Percentiles rank a stretch among this genome's conserved stretches.
Evolutionary conservation across 1,284 basidiomycete species (phyloP).

Genomic region (Jaminaea rosea): DNA sequence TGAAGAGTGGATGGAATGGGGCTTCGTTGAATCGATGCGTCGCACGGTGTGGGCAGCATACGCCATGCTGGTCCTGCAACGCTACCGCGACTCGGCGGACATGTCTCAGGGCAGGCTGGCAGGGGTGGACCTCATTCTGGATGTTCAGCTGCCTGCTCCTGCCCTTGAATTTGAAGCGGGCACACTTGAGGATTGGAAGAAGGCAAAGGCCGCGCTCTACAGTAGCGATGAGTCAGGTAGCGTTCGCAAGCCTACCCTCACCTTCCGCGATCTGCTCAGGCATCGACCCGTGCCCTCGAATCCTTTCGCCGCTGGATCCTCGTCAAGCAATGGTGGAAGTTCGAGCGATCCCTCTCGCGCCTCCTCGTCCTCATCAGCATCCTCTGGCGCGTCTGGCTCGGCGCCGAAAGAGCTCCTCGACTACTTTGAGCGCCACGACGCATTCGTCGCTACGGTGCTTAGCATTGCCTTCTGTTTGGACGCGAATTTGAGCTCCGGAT

Average conservation of each 20-base stretch:
- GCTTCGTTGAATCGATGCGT: slow-evolving; percentile 27
- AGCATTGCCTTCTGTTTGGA: neutral
- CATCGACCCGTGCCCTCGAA: neutral
- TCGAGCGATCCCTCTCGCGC: neutral
- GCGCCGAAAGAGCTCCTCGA: neutral
- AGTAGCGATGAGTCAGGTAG: neutral
- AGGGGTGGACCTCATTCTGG: slow-evolving; percentile 25
- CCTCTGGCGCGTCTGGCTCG: neutral
- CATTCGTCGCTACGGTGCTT: neutral
- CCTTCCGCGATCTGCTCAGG: neutral
- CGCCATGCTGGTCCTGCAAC: slow-evolving; percentile 31
- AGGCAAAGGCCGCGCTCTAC: neutral
- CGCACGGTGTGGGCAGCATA: slow-evolving; percentile 33
- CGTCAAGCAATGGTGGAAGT: neutral
- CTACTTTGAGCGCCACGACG: neutral
- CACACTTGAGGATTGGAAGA: slow-evolving; percentile 21
- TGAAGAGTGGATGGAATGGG: slow-evolving; percentile 10
- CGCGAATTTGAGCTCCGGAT: neutral
- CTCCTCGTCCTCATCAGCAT: neutral
- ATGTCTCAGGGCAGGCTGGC: slow-evolving; percentile 17
- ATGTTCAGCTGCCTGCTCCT: slow-evolving; percentile 24
- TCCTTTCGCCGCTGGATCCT: neutral
- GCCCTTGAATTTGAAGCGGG: slow-evolving; percentile 34
- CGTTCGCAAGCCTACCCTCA: neutral
- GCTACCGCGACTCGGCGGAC: slow-evolving; percentile 24